A percentile compares a stretch with the other conserved stretches of the same genome.
These are phyloP conservation scores for Rhododendron williamsianum DNA, from an alignment of 148 eudicot genomes.

Conservation along the genomic window DNA sequence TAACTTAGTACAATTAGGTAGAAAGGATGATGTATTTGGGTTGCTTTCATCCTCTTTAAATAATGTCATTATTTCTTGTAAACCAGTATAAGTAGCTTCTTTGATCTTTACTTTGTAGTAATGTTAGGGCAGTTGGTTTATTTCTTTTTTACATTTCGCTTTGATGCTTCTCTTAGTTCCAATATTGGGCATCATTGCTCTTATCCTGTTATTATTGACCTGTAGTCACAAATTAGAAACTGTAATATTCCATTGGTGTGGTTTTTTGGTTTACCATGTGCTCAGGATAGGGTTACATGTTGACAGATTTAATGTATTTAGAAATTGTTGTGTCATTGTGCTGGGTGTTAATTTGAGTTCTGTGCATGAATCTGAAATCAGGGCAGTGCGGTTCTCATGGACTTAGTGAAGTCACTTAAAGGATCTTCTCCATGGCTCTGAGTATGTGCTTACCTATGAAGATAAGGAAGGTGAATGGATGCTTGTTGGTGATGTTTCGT, in stretches of 20 bases:
- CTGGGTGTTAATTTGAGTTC: too few relatives aligned
- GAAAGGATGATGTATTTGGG: not conserved
- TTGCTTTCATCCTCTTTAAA: not conserved
- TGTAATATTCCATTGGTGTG: not conserved
- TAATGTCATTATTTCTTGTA: not conserved
- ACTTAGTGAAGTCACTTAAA: too few relatives aligned
- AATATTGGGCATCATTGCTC: not conserved
- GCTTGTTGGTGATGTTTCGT: slow-evolving; percentile 39
- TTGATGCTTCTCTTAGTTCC: not conserved
- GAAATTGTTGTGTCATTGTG: too few relatives aligned
- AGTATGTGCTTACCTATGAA: too few relatives aligned
- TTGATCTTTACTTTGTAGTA: not conserved
- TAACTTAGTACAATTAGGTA: not conserved
- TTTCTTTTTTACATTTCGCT: not conserved
- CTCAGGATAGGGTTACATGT: not conserved
- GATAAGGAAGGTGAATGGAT: too few relatives aligned
- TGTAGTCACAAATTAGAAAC: not conserved
- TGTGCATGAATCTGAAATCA: too few relatives aligned
- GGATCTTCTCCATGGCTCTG: too few relatives aligned
- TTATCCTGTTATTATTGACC: not conserved
- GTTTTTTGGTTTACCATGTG: not conserved
- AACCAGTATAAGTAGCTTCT: not conserved
- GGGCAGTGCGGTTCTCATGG: too few relatives aligned
- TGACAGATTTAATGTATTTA: too few relatives aligned
- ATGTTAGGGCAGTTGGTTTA: not conserved